Conservation (phyloP, 2,329 filamentous ascomycete genomes). For the Tolypocladium tundrense region DNA sequence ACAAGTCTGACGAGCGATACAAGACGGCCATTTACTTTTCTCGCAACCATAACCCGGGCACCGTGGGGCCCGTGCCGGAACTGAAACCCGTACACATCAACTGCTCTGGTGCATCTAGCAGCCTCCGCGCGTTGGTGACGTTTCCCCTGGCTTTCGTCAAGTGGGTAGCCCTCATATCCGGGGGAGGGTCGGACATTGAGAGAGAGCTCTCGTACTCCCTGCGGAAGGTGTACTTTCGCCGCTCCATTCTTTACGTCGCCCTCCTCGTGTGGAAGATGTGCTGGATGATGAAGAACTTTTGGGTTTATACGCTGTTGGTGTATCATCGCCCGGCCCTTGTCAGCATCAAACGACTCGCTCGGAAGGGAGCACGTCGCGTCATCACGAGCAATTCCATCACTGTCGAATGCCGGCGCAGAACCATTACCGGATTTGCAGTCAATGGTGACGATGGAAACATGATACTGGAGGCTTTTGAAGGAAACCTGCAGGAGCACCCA, state of each 20-base stretch:
- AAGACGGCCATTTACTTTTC: constrained; percentile 1
- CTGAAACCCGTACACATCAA: constrained; percentile 1
- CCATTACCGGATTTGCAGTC: constrained; percentile 20
- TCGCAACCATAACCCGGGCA: not conserved
- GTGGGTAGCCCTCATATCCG: constrained; percentile 23
- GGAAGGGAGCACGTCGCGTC: constrained; percentile 17
- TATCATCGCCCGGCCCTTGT: constrained; percentile 21
- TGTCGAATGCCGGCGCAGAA: constrained; percentile 18
- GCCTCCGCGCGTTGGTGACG: constrained; percentile 6
- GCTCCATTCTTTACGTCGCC: constrained; percentile 12
- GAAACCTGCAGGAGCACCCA: constrained; percentile 11
- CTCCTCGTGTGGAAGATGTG: constrained; percentile 21
- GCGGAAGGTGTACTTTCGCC: constrained; percentile 13
- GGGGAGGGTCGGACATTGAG: constrained; percentile 23
- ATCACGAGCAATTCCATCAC: constrained; percentile 17
- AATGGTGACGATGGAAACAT: constrained; percentile 15
- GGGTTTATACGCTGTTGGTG: constrained; percentile 20
- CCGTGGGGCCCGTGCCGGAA: constrained; percentile 4
- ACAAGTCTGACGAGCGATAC: constrained; percentile 6
- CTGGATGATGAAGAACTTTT: constrained; percentile 18
- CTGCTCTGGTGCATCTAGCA: not conserved
- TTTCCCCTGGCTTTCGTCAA: constrained; percentile 17
- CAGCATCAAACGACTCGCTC: constrained; percentile 20
- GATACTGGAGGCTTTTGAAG: constrained; percentile 19
- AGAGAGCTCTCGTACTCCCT: constrained; percentile 24